Base-by-base conservation (phyloP, 1,139 yeast genomes). In the Taiozyma sp. region DNA sequence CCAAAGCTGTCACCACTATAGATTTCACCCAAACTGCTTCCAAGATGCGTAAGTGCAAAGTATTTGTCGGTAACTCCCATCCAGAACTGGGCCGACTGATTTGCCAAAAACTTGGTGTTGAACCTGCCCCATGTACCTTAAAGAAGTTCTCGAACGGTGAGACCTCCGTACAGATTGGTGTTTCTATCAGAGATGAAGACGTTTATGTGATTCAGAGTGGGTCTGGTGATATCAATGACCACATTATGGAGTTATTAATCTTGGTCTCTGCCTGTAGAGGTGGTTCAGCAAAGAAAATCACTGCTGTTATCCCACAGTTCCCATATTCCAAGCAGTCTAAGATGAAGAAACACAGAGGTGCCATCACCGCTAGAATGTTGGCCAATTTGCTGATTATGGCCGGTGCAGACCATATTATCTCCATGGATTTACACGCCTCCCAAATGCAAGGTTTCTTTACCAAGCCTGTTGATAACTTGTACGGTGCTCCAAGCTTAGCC, bases 391-490 rank as follows among this genome's bases (percentile, higher is more conserved):
- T 95, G 59, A 84, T 92, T 51, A 93, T 93, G 96, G 98, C 99
- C 1, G 99, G 99, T 57, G 99, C 98, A 24, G 99, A 95, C 71
- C 99, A 93, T 72, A 96, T 93, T 57, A 95, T 93, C 43, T 89
- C 97, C 8, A 92, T 93, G 98, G 99, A 93, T 68, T 76, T 93
- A 61, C 99, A 95, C 67, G 99, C 99, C 29, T 85, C 96, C 42
- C 99, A 93, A 71, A 95, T 93, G 98, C 99, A 93, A 74, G 99
- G 99, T 14, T 93, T 95, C 67, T 93, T 93, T 74, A 83, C 96
- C 43, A 91, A 91, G 65, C 99, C 99, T 0, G 98, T 93, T 30
- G 99, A 93, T 70, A 93, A 93, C 69, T 74, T 93, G 57, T 91
- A 89, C 65, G 98, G 97, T 29, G 97, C 96, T 4, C 99, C 99